Conservation (phyloP, 805 yeast species). For the Candida odintsovae region DNA sequence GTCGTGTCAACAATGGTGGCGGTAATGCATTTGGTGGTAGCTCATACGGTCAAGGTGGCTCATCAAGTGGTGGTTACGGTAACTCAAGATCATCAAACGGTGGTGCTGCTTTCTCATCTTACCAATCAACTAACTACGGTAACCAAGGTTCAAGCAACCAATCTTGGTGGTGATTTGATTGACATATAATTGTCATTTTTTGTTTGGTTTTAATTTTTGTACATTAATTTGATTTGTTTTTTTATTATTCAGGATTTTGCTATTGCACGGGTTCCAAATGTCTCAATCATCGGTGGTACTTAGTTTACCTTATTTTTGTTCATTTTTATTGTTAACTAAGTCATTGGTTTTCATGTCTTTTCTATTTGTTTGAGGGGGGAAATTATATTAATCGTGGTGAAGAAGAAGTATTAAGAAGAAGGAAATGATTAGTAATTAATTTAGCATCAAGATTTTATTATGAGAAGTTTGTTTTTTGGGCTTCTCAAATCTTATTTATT, state of each 20-base stretch:
- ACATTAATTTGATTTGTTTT: constrained; percentile 1
- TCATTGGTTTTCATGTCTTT: constrained; percentile 3
- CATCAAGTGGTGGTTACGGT: constrained; percentile 12
- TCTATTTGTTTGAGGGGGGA: background rate
- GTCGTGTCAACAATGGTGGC: constrained; percentile 31
- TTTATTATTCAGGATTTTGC: constrained; percentile 1
- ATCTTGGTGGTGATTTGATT: constrained; percentile 11
- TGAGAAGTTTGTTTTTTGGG: background rate
- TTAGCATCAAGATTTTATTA: background rate
- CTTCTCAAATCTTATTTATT: background rate
- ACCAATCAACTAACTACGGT: constrained; percentile 13
- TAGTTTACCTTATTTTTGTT: constrained; percentile 1
- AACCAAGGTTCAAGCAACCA: constrained; percentile 19
- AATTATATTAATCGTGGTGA: constrained; percentile 1
- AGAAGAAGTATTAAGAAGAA: background rate
- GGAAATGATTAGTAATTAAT: background rate
- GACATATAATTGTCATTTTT: constrained; percentile 8
- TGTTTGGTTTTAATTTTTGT: background rate
- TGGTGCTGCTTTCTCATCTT: constrained; percentile 8
- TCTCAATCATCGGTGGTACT: constrained; percentile 10
- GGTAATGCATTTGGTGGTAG: constrained; percentile 5
- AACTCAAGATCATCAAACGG: constrained; percentile 4
- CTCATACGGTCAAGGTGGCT: constrained; percentile 6
- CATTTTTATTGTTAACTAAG: background rate
- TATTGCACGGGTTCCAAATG: constrained; percentile 9